Base-by-base conservation (phyloP, 176 grass and related monocot species). In the Juncus inflexus region DNA sequence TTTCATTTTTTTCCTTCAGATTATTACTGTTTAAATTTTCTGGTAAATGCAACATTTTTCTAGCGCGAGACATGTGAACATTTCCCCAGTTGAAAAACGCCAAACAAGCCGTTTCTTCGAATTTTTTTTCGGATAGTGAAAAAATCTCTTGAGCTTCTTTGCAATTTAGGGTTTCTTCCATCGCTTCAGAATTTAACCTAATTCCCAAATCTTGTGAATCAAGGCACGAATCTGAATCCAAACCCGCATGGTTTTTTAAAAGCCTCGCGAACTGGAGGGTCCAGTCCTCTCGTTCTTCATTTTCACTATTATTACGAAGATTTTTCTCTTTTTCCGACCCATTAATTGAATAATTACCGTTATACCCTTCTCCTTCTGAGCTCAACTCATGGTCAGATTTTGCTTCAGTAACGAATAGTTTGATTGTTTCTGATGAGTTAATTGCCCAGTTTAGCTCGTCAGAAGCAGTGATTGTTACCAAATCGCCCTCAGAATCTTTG, bases 41-140 rank as follows among this genome's bases (percentile, higher is more conserved):
- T 11, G 81, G 50, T 52, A 91, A 70, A 79, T 61, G 72, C 11
- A 86, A 65, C 62, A 61, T 87, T 74, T 84, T 91, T 80, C 89
- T 91, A 41, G 89, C 89, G 35, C 81, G 71, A 58, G 84, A 78
- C 84, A 91, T 76, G 62, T 79, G 84, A 59, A 91, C 64, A 81
- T 91, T 87, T 39, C 89, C 89, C 78, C 81, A 91, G 45, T 87
- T 91, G 78, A 87, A 87, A 73, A 84, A 56, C 4, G 78, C 74
- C 57, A 91, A 36, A 65, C 80, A 83, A 37, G 71, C 81, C 84
- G 84, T 87, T 77, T 87, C 84, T 79, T 91, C 74, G 78, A 84
- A 91, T 65, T 84, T 91, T 15, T 68, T 56, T 52, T 87, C 84
- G 49, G 75, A 69, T 61, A 87, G 37, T 66, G 81, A 19, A 77